phyloP scores from a whole-genome alignment of 208 protist genomes.

The Trypanosomatidae sp. region DNA sequence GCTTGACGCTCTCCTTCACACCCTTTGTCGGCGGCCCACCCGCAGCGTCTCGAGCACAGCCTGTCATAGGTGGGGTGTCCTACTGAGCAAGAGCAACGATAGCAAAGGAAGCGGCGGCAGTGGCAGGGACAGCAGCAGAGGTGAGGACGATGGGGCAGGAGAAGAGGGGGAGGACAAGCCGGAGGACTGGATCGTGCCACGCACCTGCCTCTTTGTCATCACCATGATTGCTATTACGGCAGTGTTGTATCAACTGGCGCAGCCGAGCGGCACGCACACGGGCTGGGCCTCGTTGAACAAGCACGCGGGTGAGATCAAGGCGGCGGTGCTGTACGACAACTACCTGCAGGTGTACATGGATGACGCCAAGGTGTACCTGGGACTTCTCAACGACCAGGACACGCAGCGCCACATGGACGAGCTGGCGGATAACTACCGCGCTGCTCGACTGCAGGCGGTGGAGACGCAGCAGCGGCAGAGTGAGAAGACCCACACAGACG shows the following conservation, averaged over 20 bases:
- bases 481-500: conserved; percentile 1
- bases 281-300: conserved; percentile 52
- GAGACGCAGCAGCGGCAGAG: conserved; percentile 31
- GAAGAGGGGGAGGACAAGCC: conserved; percentile 39
- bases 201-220: conserved; percentile 60
- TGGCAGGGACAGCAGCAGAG: conserved; percentile 12
- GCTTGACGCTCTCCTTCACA: not conserved
- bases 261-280: conserved; percentile 38
- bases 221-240: conserved; percentile 43
- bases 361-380: conserved; percentile 50
- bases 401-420: conserved; percentile 58
- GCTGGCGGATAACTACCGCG: conserved; percentile 32
- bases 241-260: conserved; percentile 47
- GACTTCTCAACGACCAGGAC: conserved; percentile 55
- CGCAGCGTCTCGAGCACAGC: not conserved
- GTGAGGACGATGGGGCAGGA: conserved; percentile 10
- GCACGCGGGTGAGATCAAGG: conserved; percentile 38
- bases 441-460: conserved; percentile 13
- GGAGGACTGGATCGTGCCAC: conserved; percentile 56
- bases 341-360: conserved; percentile 65
- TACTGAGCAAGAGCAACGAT: conserved; percentile 10
- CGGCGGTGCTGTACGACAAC: conserved; percentile 53
- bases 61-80: not conserved
- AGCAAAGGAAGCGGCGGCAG: conserved; percentile 4
- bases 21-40: not conserved